phyloP scores from a whole-genome alignment of 371 early-diverging fungal species.

The Saksenaea vasiformis region DNA sequence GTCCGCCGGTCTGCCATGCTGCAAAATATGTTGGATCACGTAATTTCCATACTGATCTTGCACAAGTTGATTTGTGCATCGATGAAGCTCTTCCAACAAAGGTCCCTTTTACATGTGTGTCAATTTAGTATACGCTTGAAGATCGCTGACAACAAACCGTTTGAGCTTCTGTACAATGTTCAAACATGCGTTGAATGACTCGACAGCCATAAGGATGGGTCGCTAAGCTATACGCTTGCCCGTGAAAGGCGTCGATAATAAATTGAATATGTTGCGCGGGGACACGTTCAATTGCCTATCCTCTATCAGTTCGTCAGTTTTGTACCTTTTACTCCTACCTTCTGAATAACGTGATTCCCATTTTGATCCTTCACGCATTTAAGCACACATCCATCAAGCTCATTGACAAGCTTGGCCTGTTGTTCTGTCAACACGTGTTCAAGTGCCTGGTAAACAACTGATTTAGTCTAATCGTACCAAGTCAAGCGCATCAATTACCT shows the following conservation, averaged over 20 bases:
- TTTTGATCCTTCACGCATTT: constrained; percentile 99
- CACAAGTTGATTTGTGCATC: constrained; percentile 88
- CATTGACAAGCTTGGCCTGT: constrained; percentile 88
- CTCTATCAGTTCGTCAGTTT: not conserved
- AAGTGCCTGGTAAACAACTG: constrained; percentile 65
- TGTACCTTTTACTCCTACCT: constrained; percentile 32
- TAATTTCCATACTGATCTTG: constrained; percentile 99
- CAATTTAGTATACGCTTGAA: not conserved
- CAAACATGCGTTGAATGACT: constrained; percentile 99
- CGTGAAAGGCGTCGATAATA: constrained; percentile 96
- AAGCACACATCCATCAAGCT: constrained; percentile 93
- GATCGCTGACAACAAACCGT: constrained; percentile 49
- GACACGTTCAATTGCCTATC: constrained; percentile 94
- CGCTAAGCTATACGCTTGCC: constrained; percentile 94
- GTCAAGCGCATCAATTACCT: constrained; percentile 38
- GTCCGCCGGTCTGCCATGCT: constrained; percentile 87
- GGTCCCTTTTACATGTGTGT: constrained; percentile 45
- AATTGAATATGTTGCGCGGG: constrained; percentile 92
- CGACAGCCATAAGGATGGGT: constrained; percentile 99
- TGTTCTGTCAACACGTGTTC: constrained; percentile 91
- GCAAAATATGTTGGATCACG: constrained; percentile 99
- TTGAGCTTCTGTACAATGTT: constrained; percentile 92
- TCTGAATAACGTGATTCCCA: constrained; percentile 99
- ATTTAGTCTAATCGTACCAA: not conserved
- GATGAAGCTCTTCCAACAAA: constrained; percentile 91